A percentile compares a stretch with the other conserved stretches of the same genome.
These are phyloP conservation scores for Ustilago curta DNA, from an alignment of 1,284 basidiomycete species.

Conservation along the genomic window DNA sequence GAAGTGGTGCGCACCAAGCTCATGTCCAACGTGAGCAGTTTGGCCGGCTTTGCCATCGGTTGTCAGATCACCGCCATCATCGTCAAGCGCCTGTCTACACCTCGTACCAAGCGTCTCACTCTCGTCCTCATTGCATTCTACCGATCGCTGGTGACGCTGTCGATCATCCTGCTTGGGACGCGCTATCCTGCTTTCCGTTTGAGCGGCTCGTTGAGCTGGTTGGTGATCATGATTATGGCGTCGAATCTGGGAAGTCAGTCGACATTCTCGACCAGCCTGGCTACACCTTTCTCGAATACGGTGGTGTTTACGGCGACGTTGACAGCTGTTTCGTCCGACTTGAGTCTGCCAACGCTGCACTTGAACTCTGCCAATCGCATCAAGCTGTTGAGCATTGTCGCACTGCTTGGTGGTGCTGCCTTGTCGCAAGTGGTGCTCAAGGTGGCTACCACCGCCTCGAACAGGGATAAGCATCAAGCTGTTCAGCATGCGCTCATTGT, in stretches of 20 bases:
- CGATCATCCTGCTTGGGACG: conserved; percentile 20
- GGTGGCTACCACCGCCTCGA: conserved; percentile 27
- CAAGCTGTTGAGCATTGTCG: conserved; percentile 39
- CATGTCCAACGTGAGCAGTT: conserved; percentile 19
- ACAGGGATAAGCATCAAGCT: conserved; percentile 23
- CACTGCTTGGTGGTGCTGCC: conserved; percentile 30
- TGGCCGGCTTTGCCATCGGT: conserved; percentile 34
- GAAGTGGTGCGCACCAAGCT: conserved; percentile 17
- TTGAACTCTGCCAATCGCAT: conserved; percentile 16
- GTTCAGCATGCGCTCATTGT: conserved; percentile 34
- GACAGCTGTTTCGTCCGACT: conserved; percentile 41
- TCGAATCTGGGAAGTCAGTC: conserved; percentile 37
- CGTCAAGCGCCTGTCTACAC: conserved; percentile 20
- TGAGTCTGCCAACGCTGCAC: conserved; percentile 22
- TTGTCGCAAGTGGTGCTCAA: conserved; percentile 42
- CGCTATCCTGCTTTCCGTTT: conserved; percentile 17
- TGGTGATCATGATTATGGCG: conserved; percentile 37
- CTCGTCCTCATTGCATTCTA: conserved; percentile 23
- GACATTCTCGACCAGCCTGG: conserved; percentile 34
- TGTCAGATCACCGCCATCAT: conserved; percentile 35
- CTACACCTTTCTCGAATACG: conserved; percentile 45
- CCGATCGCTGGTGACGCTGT: conserved; percentile 21
- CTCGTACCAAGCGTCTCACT: conserved; percentile 19
- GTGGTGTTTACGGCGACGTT: conserved; percentile 51
- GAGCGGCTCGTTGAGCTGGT: conserved; percentile 25